phyloP scores from a whole-genome alignment of 1,284 basidiomycete genomes.

The Trichosporon sp. region DNA sequence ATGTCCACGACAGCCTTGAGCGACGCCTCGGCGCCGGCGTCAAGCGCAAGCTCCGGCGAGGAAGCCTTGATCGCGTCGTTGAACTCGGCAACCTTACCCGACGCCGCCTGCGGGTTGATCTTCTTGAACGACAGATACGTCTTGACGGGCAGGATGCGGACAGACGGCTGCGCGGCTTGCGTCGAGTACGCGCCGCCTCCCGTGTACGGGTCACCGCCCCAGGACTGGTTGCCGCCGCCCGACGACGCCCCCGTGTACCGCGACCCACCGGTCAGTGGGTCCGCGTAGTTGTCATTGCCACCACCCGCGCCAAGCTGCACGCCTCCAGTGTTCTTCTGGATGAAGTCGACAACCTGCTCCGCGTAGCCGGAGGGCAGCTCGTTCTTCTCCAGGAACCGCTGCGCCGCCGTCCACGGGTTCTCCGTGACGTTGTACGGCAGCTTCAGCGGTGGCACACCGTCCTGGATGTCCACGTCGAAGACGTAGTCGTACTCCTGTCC shows the following conservation, averaged over 20 bases:
- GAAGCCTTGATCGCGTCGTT: slow-evolving; percentile 60
- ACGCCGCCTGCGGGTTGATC: slow-evolving; percentile 82
- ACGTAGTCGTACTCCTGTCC: slow-evolving; percentile 98
- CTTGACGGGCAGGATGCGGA: slow-evolving; percentile 47
- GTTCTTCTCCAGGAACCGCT: slow-evolving; percentile 78
- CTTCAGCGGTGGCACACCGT: slow-evolving; percentile 87
- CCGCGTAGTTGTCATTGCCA: slow-evolving; percentile 60
- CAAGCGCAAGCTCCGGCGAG: slow-evolving; percentile 63
- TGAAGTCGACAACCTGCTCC: slow-evolving; percentile 89
- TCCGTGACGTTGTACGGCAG: slow-evolving; percentile 93
- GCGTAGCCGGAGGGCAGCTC: slow-evolving; percentile 77
- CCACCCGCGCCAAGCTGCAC: slow-evolving; percentile 59
- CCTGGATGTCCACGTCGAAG: slow-evolving; percentile 94
- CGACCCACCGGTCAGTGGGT: slow-evolving; percentile 83
- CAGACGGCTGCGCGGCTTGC: slow-evolving; percentile 27
- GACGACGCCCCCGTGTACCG: slow-evolving; percentile 52
- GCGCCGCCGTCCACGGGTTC: slow-evolving; percentile 85
- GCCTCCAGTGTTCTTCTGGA: slow-evolving; percentile 81
- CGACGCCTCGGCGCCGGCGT: slow-evolving; percentile 52
- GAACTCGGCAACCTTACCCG: slow-evolving; percentile 74
- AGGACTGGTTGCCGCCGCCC: background rate
- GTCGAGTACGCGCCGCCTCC: slow-evolving; percentile 34
- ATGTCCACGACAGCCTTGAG: slow-evolving; percentile 16
- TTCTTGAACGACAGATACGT: slow-evolving; percentile 71
- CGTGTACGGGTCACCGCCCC: slow-evolving; percentile 16